A percentile compares a stretch with the other conserved stretches of the same genome.
Evolutionary conservation across 305 asterid genomes (phyloP).

Genomic region (Fraxinus xanthoxyloides): DNA sequence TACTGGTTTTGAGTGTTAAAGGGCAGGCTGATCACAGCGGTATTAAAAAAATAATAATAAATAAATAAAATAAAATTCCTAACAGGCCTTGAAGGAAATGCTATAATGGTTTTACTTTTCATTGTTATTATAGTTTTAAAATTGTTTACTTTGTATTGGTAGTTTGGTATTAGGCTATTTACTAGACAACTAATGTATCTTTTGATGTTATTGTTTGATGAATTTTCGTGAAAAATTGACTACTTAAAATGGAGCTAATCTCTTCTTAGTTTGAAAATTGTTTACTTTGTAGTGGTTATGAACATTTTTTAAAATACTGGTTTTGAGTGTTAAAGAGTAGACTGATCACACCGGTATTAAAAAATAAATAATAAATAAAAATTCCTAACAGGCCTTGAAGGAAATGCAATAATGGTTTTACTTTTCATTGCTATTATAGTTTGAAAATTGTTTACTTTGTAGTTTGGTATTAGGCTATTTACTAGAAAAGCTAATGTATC

Average conservation of each 20-base stretch:
- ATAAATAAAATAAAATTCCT: too few species aligned
- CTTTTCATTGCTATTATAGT: neutral
- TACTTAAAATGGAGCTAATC: too few species aligned
- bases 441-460: neutral
- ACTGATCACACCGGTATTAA: too few species aligned
- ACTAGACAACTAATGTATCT: neutral
- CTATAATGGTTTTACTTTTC: neutral
- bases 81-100: neutral
- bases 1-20: too few species aligned
- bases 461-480: neutral
- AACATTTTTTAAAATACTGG: too few species aligned
- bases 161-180: neutral
- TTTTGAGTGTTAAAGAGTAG: too few species aligned
- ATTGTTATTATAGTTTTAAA: neutral
- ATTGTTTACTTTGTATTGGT: neutral
- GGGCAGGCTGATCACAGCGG: too few species aligned
- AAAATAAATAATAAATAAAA: too few species aligned
- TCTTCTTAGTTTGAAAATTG: too few species aligned
- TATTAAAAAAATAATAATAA: too few species aligned
- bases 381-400: neutral
- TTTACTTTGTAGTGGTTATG: too few species aligned
- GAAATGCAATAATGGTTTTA: neutral
- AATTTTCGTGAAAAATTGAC: neutral
- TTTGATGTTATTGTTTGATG: neutral
- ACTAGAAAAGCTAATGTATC: neutral